Evolutionary conservation across 129 eudicot species (phyloP), one percentile per base, ranked within the genome.

Genomic region (Pittosporum tobira): DNA sequence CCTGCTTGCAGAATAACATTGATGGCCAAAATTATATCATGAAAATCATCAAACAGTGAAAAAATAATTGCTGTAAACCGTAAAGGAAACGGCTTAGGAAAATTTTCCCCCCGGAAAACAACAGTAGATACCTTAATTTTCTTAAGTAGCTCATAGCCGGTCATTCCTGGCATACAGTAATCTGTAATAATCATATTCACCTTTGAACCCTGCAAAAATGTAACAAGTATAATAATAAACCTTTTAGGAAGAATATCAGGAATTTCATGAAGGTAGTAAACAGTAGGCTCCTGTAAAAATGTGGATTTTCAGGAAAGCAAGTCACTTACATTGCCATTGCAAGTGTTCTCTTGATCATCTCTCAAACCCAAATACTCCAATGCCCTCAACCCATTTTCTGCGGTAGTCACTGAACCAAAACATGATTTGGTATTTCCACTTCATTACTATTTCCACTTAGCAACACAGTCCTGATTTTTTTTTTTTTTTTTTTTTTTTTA

Each of bases 131-230:
- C 96, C 94, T 88, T 88, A 40, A 88, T 77, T 61, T 79, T 88
- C 75, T 88, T 88, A n/a, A 88, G 94, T 23, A 88, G 76, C 61
- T 88, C 94, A 45, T 84, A 88, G 18, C 96, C 91, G 0, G 91
- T 79, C 95, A 88, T 88, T 59, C 82, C 95, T 9, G 95, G 95
- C 95, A 85, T 85, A 73, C 89, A 85, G 26, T 85, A 85, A 63
- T 85, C 96, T 50, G 93, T 84, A 21, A 88, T 82, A 46, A 88
- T 82, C 80, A 88, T 70, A 53, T 75, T 82, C 16, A 88, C 88
- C 60, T 82, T 85, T 36, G 62, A 38, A 43, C 60, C 84, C 90
- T 84, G 81, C 40, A 36, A 51, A 20, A 0, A 43, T 3, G 20
- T 19, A 3, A 30, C 28, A 34, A 34, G 40, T 34, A 34, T 34